Percentiles rank a stretch among this genome's conserved stretches.
Evolutionary conservation across 2,329 filamentous ascomycete genomes (phyloP).

Genomic region (Fusarium xylarioides): DNA sequence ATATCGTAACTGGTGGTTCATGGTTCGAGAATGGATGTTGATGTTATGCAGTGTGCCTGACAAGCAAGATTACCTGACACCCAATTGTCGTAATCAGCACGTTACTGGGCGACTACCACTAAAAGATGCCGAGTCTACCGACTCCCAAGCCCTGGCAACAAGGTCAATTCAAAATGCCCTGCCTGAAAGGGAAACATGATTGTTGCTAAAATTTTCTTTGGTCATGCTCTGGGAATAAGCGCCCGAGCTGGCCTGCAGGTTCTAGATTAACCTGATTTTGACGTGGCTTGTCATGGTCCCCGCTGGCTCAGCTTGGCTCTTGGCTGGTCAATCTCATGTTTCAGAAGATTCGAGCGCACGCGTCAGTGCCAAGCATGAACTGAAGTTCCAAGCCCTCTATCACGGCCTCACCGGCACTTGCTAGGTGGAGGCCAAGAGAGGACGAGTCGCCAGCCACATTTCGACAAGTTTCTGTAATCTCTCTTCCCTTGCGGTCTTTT

Average conservation of each 20-base stretch:
- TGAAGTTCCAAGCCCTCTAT: constrained; percentile 9
- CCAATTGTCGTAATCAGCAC: constrained; percentile 26
- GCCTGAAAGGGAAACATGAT: constrained; percentile 19
- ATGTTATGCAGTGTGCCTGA: constrained; percentile 4
- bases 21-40: not conserved
- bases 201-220: constrained; percentile 3
- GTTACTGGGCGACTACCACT: constrained; percentile 8
- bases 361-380: constrained; percentile 41
- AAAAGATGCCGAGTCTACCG: constrained; percentile 36
- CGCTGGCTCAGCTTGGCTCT: constrained; percentile 17
- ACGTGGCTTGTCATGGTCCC: constrained; percentile 9
- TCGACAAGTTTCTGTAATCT: constrained; percentile 5
- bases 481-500: not conserved
- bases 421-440: constrained; percentile 37
- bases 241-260: not conserved
- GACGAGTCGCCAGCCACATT: constrained; percentile 16
- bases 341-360: constrained; percentile 18
- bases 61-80: constrained; percentile 32
- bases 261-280: constrained; percentile 23
- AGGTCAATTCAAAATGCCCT: constrained; percentile 9
- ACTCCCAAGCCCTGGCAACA: constrained; percentile 10
- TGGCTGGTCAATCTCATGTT: constrained; percentile 20
- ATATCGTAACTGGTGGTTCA: not conserved
- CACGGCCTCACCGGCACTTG: constrained; percentile 32
- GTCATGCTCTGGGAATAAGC: constrained; percentile 4